Percentiles rank a stretch among this genome's conserved stretches.
Conservation (phyloP, 148 eudicot genomes). For the Cornus kousa region DNA sequence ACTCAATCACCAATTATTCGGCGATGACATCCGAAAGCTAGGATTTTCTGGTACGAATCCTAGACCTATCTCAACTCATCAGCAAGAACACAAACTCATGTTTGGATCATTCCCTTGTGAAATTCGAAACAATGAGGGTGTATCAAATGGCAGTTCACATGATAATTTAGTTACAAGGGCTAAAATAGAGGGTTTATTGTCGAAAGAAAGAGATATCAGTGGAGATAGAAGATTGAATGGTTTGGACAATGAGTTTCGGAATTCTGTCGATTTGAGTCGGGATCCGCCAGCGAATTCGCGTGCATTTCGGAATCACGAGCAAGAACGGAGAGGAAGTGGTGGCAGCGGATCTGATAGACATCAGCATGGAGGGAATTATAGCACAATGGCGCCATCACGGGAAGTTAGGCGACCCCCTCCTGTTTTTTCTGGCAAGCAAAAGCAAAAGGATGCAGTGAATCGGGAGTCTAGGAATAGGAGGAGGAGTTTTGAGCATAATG, state of each 20-base stretch:
- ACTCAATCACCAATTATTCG: slow-evolving; percentile 6
- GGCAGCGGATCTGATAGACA: slow-evolving; percentile 8
- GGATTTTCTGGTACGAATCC: slow-evolving; percentile 21
- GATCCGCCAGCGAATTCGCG: neutral
- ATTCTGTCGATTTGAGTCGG: slow-evolving; percentile 9
- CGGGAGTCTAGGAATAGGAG: slow-evolving; percentile 23
- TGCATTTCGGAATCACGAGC: slow-evolving; percentile 12
- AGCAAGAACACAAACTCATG: slow-evolving; percentile 24
- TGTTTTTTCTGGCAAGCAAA: slow-evolving; percentile 47
- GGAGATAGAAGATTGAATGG: slow-evolving; percentile 6
- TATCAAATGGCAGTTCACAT: neutral
- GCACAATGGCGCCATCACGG: slow-evolving; percentile 14
- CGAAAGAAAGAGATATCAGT: neutral
- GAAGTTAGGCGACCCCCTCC: slow-evolving; percentile 57
- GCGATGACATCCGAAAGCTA: slow-evolving; percentile 16
- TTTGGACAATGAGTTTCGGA: slow-evolving; percentile 12
- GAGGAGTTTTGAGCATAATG: slow-evolving; percentile 33
- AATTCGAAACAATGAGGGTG: slow-evolving; percentile 8
- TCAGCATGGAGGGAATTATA: slow-evolving; percentile 11
- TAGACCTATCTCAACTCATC: slow-evolving; percentile 15
- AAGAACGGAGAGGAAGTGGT: slow-evolving; percentile 14
- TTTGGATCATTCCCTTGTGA: slow-evolving; percentile 39
- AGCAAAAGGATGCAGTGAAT: slow-evolving; percentile 11
- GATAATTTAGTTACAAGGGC: neutral
- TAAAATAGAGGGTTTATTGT: neutral